Conservation (phyloP, 2,329 filamentous ascomycete genomes). For the Claviceps sp. region DNA sequence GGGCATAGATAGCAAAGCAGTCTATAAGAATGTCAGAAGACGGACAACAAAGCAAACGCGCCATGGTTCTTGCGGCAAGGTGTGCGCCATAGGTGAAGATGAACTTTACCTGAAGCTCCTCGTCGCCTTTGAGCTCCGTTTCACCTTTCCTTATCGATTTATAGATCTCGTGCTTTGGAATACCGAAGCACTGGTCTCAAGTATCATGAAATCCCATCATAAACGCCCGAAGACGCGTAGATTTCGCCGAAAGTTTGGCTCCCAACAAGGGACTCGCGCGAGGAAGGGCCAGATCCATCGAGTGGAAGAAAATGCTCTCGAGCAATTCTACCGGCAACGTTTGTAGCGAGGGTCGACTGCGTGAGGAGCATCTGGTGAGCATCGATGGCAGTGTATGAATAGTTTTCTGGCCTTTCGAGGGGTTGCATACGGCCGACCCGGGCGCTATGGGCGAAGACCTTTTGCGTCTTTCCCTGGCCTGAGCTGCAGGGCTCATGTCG, state of each 20-base stretch:
- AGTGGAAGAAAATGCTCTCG: constrained; percentile 37
- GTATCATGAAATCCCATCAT: constrained; percentile 23
- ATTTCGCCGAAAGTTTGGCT: constrained; percentile 28
- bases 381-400: constrained; percentile 18
- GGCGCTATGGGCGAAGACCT: constrained; percentile 8
- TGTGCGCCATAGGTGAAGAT: neutral
- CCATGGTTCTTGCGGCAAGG: neutral
- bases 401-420: constrained; percentile 11
- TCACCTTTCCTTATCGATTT: neutral
- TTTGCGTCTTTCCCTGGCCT: constrained; percentile 31
- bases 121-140: constrained; percentile 19
- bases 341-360: constrained; percentile 16
- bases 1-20: constrained; percentile 26
- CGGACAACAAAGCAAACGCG: neutral
- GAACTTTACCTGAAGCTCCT: constrained; percentile 29
- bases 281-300: constrained; percentile 34
- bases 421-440: constrained; percentile 1
- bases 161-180: neutral
- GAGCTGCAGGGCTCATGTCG: constrained; percentile 34
- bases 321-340: constrained; percentile 38
- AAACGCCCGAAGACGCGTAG: constrained; percentile 24
- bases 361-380: constrained; percentile 15
- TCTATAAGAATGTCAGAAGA: constrained; percentile 17
- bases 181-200: constrained; percentile 26
- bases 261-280: constrained; percentile 28